Evolutionary conservation across 768 basidiomycete genomes (phyloP).

Genomic region (Boletus barrowsii): DNA sequence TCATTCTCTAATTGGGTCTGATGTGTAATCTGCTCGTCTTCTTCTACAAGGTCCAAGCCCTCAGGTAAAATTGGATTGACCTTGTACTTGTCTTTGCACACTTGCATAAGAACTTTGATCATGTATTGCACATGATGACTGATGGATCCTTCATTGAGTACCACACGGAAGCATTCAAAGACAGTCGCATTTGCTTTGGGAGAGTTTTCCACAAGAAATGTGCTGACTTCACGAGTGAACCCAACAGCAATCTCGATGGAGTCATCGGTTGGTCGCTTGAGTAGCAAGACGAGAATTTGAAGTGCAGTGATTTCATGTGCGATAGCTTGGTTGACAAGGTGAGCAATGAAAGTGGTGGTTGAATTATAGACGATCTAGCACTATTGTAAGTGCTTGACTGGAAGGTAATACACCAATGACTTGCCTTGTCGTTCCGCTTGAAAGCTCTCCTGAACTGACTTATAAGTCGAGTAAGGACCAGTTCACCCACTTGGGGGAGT

Average conservation of each 20-base stretch:
- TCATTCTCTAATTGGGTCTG: constrained; percentile 90
- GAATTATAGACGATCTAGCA: constrained; percentile 87
- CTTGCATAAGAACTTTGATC: constrained; percentile 99
- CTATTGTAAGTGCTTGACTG: background rate
- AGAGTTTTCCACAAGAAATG: constrained; percentile 88
- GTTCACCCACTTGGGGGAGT: constrained; percentile 92
- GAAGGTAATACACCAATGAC: constrained; percentile 17
- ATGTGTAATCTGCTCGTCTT: constrained; percentile 98
- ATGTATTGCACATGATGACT: constrained; percentile 98
- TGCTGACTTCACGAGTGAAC: constrained; percentile 95
- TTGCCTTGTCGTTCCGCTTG: constrained; percentile 96
- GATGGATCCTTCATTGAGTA: constrained; percentile 91
- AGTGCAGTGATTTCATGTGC: constrained; percentile 93
- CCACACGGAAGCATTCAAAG: constrained; percentile 95
- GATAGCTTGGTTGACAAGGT: constrained; percentile 90
- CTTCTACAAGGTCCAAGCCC: constrained; percentile 93
- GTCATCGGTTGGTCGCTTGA: constrained; percentile 95
- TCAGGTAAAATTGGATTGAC: constrained; percentile 95
- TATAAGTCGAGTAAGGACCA: constrained; percentile 83
- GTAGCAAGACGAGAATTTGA: constrained; percentile 91
- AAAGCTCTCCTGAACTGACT: constrained; percentile 94
- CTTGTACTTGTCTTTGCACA: constrained; percentile 98
- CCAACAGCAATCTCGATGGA: constrained; percentile 98
- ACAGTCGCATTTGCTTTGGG: constrained; percentile 94
- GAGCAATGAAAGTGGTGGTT: constrained; percentile 85